phyloP scores from a whole-genome alignment of 345 rosid genomes.

The Ailanthus altissimus region DNA sequence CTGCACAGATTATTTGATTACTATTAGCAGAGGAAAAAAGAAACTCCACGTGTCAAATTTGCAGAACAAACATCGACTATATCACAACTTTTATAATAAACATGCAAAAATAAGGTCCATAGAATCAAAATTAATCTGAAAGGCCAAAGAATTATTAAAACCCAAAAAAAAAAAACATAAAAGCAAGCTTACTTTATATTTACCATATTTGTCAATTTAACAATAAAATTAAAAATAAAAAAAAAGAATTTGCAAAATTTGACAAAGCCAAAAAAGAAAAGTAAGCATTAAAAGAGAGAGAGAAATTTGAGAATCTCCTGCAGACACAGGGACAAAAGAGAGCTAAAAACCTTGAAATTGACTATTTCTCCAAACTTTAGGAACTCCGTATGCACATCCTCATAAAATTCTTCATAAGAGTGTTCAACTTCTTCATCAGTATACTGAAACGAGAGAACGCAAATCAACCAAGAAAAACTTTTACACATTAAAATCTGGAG shows the following conservation, averaged over 20 bases:
- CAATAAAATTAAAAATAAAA: no score
- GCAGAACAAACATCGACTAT: constrained; percentile 18
- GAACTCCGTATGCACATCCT: constrained; percentile 97
- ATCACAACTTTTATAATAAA: background rate
- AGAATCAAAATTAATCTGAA: background rate
- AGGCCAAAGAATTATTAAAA: background rate
- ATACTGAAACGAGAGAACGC: constrained; percentile 52
- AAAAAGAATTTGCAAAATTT: background rate
- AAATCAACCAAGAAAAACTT: constrained; percentile 21
- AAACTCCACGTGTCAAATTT: constrained; percentile 6
- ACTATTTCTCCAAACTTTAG: constrained; percentile 90
- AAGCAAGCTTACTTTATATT: background rate
- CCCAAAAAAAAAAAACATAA: background rate
- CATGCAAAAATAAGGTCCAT: background rate
- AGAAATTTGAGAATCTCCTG: background rate
- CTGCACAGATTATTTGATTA: constrained; percentile 38
- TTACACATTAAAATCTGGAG: background rate
- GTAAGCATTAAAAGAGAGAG: background rate
- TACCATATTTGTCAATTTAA: background rate
- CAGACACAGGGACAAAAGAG: constrained; percentile 9
- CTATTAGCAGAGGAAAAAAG: constrained; percentile 4
- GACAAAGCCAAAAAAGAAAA: background rate
- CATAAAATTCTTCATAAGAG: constrained; percentile 88
- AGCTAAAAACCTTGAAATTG: constrained; percentile 82
- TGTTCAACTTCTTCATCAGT: constrained; percentile 91